phyloP scores from a whole-genome alignment of 78 protist species.

The Protostelium mycophagum region DNA sequence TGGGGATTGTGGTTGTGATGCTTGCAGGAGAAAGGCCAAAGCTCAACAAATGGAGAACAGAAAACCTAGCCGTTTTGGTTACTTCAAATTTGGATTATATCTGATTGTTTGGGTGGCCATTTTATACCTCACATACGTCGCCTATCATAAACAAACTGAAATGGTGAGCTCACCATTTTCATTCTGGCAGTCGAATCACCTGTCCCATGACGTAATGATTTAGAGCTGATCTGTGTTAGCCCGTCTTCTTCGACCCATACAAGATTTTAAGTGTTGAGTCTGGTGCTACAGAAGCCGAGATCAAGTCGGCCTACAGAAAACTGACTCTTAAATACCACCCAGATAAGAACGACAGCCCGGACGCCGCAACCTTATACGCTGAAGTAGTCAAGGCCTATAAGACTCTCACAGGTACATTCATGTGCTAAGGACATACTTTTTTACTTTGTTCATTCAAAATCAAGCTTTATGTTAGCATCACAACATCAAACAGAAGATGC shows the following conservation, averaged over 20 bases:
- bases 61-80: not conserved
- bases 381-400: slow-evolving; percentile 50
- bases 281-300: slow-evolving; percentile 43
- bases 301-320: slow-evolving; percentile 41
- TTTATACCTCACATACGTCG: not conserved
- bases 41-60: not conserved
- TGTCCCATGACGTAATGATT: too few relatives aligned
- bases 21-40: not conserved
- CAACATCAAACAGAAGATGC: not conserved
- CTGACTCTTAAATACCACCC: slow-evolving; percentile 34
- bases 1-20: not conserved
- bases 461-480: not conserved
- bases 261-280: not conserved
- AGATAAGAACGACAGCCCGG: slow-evolving; percentile 25
- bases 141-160: not conserved
- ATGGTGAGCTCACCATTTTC: not conserved
- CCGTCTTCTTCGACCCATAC: not conserved
- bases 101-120: not conserved
- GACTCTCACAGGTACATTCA: slow-evolving; percentile 9
- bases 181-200: too few relatives aligned
- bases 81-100: not conserved
- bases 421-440: not conserved
- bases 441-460: not conserved
- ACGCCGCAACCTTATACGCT: slow-evolving; percentile 21
- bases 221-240: too few relatives aligned